Evolutionary conservation across 2,329 filamentous ascomycete genomes (phyloP), one percentile per base, ranked within the genome.

Genomic region (Eutypa lata): DNA sequence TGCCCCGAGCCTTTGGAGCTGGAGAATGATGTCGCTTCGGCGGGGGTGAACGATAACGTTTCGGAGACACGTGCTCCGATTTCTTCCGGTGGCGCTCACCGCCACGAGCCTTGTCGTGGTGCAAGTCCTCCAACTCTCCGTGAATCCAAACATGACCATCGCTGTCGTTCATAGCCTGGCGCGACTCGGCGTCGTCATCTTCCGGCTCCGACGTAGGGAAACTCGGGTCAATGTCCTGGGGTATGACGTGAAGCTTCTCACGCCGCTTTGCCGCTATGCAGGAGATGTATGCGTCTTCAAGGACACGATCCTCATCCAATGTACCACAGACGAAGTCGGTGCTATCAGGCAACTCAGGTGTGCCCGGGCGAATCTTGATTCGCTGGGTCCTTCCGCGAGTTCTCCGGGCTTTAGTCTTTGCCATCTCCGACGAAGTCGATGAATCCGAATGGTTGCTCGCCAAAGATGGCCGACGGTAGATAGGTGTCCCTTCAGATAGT

Each of bases 241-340:
- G 93, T 28, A 93, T 90, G 28, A 84, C 69, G 57, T 88, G 86
- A 55, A 92, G 88, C 73, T 92, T 96, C 60, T 88, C 86, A 46
- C 87, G 87, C 62, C 91, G 88, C 60, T 89, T 87, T 51, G 90
- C 86, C 64, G 92, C 89, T 53, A 95, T 80, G 63, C 89, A 91
- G 2, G 90, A 89, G 52, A 96, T 81, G 69, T 97, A 99, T 1
- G 91, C 93, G 61, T 92, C 91, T 68, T 99, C 94, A n/a, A 97
- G 74, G 2, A 91, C 91, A 44, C 91, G 86, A 65, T 99, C 94
- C 71, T 99, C 94, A 60, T 99, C 94, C 19, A 99, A 79, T 1
- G 94, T 99, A 53, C 94, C 94, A 65, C 94, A 97, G n/a, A 99
- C 94, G 61, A 99, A 99, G 70, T 99, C 94, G 14, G 94, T 97